Evolutionary conservation across 2,329 filamentous ascomycete species (phyloP).

Genomic region (Fusarium nanum): DNA sequence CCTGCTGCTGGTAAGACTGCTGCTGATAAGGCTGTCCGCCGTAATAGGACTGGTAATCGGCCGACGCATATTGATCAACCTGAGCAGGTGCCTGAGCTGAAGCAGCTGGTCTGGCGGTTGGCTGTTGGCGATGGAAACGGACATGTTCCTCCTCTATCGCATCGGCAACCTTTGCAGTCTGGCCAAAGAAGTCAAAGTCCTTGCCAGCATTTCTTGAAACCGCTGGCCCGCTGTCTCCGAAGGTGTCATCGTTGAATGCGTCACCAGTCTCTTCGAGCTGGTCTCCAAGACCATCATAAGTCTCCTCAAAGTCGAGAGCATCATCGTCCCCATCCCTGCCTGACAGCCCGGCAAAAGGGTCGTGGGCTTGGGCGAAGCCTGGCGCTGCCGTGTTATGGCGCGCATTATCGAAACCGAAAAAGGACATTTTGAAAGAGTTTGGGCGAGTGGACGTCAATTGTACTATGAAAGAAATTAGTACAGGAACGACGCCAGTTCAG

Average conservation of each 20-base stretch:
- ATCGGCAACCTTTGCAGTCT: conserved; percentile 86
- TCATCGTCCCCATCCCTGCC: conserved; percentile 70
- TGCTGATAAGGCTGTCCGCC: conserved; percentile 40
- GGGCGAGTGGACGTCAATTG: conserved; percentile 37
- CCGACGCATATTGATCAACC: conserved; percentile 55
- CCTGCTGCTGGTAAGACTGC: conserved; percentile 13
- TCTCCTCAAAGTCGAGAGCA: conserved; percentile 88
- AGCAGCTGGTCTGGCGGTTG: conserved; percentile 57
- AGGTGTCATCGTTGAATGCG: conserved; percentile 97
- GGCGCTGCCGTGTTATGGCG: conserved; percentile 76
- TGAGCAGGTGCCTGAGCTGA: conserved; percentile 48
- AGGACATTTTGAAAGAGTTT: conserved; percentile 73
- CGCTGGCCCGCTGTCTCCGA: conserved; percentile 63
- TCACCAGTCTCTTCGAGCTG: conserved; percentile 92
- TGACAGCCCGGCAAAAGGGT: conserved; percentile 89
- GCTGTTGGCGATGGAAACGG: conserved; percentile 81
- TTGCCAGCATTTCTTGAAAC: conserved; percentile 73
- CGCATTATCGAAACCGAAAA: conserved; percentile 87
- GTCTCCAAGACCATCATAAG: conserved; percentile 93
- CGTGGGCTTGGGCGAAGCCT: conserved; percentile 84
- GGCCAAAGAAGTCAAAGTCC: conserved; percentile 97
- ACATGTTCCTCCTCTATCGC: conserved; percentile 92
- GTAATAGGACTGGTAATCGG: conserved; percentile 50
- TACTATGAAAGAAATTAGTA: conserved; percentile 44
- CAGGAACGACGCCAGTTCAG: conserved; percentile 17